Conservation (phyloP, 768 basidiomycete species). For the Exsudoporus frostii region DNA sequence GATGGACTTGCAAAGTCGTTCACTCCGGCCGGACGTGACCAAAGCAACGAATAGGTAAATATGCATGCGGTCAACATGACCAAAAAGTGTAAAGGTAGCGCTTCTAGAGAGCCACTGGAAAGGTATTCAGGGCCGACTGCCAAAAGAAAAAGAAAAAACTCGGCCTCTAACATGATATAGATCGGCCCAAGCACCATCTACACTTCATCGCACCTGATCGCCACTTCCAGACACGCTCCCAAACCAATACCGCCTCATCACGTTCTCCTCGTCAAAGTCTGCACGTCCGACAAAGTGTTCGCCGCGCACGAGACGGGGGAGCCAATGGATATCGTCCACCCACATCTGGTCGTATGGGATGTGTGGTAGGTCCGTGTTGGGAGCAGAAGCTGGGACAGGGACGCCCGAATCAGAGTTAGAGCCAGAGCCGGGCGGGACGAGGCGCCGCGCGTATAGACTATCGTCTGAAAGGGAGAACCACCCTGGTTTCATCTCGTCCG, state of each 20-base stretch:
- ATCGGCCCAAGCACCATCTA: too few relatives aligned
- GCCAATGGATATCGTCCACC: slow-evolving; percentile 66
- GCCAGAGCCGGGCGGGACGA: not conserved
- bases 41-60: not conserved
- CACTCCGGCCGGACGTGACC: not conserved
- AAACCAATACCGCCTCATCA: slow-evolving; percentile 73
- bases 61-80: not conserved
- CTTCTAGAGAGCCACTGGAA: not conserved
- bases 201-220: not conserved
- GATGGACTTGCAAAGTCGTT: not conserved
- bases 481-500: slow-evolving; percentile 83
- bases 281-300: slow-evolving; percentile 46
- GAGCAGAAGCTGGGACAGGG: not conserved
- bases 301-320: slow-evolving; percentile 53
- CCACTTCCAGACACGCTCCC: slow-evolving; percentile 26
- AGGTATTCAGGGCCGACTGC: not conserved
- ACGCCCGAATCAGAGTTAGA: not conserved
- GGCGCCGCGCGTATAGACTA: slow-evolving; percentile 13
- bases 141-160: too few relatives aligned
- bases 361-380: slow-evolving; percentile 19
- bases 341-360: slow-evolving; percentile 63
- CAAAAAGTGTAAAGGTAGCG: too few relatives aligned
- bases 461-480: slow-evolving; percentile 57
- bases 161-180: not conserved
- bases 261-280: slow-evolving; percentile 74